Evolutionary conservation across 768 basidiomycete genomes (phyloP).

Genomic region (Hebeloma cylindrosporum): DNA sequence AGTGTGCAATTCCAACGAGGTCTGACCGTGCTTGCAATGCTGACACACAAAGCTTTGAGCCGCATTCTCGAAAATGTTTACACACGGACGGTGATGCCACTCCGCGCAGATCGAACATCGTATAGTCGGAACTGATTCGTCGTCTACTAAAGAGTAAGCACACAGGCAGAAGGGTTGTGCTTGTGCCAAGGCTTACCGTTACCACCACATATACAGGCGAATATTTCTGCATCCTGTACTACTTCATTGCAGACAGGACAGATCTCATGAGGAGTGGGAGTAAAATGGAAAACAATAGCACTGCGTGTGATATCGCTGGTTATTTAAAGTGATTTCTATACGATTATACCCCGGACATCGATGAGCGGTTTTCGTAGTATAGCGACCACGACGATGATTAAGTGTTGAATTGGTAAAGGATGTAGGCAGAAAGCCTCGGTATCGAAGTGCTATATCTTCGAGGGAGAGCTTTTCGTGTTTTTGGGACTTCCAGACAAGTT

Average conservation of each 20-base stretch:
- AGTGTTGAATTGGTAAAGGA: not conserved
- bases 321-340: not conserved
- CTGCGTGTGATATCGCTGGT: not conserved
- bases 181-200: no score
- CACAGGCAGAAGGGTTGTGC: no score
- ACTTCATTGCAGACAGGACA: conserved; percentile 1
- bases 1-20: no score
- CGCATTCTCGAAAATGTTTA: no score
- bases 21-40: no score
- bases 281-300: not conserved
- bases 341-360: conserved; percentile 4
- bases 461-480: not conserved
- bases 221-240: not conserved
- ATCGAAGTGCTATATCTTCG: not conserved
- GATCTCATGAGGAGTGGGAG: not conserved
- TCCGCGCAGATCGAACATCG: no score
- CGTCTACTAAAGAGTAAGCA: no score
- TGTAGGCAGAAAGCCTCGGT: not conserved
- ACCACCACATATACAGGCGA: not conserved
- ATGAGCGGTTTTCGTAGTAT: not conserved
- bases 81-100: no score
- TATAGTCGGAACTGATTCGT: no score
- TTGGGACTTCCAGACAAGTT: not conserved
- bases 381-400: not conserved
- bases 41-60: no score